These are phyloP conservation scores for Orbilia quercus DNA, from an alignment of 2,329 filamentous ascomycete genomes.

Conservation along the genomic window DNA sequence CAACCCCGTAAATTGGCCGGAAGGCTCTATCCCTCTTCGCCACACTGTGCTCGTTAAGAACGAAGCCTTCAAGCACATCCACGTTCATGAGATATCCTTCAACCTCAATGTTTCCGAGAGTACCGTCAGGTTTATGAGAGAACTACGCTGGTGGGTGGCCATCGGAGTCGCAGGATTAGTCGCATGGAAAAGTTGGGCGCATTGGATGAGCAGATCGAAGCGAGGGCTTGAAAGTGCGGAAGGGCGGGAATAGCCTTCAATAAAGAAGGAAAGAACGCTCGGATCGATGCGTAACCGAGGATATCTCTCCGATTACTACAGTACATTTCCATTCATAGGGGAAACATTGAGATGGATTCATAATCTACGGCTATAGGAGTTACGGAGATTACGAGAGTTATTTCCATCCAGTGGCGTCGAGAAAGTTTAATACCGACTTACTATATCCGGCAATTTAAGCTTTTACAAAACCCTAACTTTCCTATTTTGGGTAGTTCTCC, in stretches of 20 bases:
- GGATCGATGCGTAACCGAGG: neutral
- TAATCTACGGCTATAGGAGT: constrained; percentile 39
- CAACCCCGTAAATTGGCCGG: constrained; percentile 51
- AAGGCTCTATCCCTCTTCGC: constrained; percentile 47
- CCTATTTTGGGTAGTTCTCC: too few species aligned
- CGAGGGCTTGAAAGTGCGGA: neutral
- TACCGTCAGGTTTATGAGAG: constrained; percentile 16
- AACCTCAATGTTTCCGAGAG: constrained; percentile 25
- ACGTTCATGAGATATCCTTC: constrained; percentile 38
- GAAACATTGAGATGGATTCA: neutral
- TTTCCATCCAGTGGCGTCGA: too few species aligned
- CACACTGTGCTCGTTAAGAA: constrained; percentile 39
- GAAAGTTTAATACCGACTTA: too few species aligned
- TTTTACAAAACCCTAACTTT: too few species aligned
- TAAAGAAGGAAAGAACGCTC: neutral
- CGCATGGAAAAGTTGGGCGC: constrained; percentile 34
- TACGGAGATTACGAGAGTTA: constrained; percentile 9
- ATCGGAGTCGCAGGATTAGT: constrained; percentile 17
- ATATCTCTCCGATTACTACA: neutral
- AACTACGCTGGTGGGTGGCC: constrained; percentile 42
- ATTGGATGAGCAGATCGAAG: constrained; percentile 2
- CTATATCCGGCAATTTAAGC: too few species aligned
- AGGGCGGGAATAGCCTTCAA: neutral
- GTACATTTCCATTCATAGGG: neutral
- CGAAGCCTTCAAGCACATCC: constrained; percentile 28